These are phyloP conservation scores for Logfia minima DNA, from an alignment of 129 eudicot species.

Conservation along the genomic window DNA sequence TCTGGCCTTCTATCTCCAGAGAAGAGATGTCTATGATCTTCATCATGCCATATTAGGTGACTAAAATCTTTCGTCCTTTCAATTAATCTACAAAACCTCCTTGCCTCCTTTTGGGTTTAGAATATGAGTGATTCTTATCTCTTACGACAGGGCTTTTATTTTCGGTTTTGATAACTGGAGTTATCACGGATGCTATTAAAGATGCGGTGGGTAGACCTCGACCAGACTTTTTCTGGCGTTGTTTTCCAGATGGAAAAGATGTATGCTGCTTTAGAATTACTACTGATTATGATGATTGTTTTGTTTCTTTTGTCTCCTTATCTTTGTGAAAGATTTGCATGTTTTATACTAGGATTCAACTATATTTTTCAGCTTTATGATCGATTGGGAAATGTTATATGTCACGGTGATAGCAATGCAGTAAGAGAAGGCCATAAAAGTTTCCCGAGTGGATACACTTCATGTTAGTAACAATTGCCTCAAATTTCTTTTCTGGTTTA, in stretches of 20 bases:
- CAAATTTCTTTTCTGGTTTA: too few relatives aligned
- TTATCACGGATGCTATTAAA: constrained; percentile 79
- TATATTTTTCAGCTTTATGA: constrained; percentile 58
- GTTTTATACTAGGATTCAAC: constrained; percentile 12
- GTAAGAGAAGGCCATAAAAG: constrained; percentile 83
- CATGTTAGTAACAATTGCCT: constrained; percentile 47
- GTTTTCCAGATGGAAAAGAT: constrained; percentile 95
- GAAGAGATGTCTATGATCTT: constrained; percentile 91
- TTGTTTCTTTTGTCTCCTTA: neutral
- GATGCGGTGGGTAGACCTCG: constrained; percentile 93
- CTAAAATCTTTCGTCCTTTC: constrained; percentile 8
- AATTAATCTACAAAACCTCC: neutral
- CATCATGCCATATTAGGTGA: constrained; percentile 89
- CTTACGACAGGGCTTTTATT: constrained; percentile 58
- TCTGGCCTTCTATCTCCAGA: constrained; percentile 48
- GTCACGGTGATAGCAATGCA: constrained; percentile 63
- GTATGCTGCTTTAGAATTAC: constrained; percentile 40
- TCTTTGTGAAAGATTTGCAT: constrained; percentile 12
- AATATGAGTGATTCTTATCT: neutral
- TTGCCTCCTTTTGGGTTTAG: neutral
- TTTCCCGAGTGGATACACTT: constrained; percentile 89
- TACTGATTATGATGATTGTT: constrained; percentile 1
- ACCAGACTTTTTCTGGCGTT: constrained; percentile 95
- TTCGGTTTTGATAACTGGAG: constrained; percentile 69
- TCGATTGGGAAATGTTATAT: constrained; percentile 65